Base-by-base conservation (phyloP, 2,329 filamentous ascomycete species). In the Sclerotinia spermophila region DNA sequence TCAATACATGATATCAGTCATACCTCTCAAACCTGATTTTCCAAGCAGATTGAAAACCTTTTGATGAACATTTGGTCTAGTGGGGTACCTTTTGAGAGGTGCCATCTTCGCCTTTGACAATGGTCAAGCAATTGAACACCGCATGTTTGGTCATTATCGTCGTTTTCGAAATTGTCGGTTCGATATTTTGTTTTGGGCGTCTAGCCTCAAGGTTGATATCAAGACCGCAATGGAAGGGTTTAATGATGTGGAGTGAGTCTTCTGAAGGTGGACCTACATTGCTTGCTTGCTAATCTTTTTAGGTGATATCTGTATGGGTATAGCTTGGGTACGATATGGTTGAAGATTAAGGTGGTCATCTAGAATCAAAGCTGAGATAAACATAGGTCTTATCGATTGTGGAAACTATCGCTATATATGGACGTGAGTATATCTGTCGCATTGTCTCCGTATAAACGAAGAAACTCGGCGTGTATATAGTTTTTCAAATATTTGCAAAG, bases 71-170 rank as follows among this genome's bases (percentile, higher is more conserved):
- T 6, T 62, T 11, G 8, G 42, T 30, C 60, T 62, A 45, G 42
- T 45, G 11, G 35, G 33, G 48, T 67, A 19, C 51, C n/a, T 38
- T 53, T 33, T 27, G 44, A 53, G n/a, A 56, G 30, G 48, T 30
- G 51, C 6, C 17, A 42, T 42, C 48, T 17, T 53, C 15, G 10
- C 2, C 21, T 53, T 19, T 17, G 6, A 30, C 35, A 40, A 87
- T 56, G 83, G 66, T 69, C 64, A 58, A 71, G 65, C 72, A 74
- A 61, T 48, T 73, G 45, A 71, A 74, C 51, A 74, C 72, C 38
- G 71, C 72, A 27, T 73, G 69, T 64, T 62, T 74, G n/a, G 38
- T 59, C 30, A 74, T 73, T 35, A 68, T 71, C 38, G 51, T 74
- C 5, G 56, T 48, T 8, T 65, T 71, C 38, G 72, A 71, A 56